phyloP scores from a whole-genome alignment of 805 yeast genomes.

The Wilhelminamyces savonicus region DNA sequence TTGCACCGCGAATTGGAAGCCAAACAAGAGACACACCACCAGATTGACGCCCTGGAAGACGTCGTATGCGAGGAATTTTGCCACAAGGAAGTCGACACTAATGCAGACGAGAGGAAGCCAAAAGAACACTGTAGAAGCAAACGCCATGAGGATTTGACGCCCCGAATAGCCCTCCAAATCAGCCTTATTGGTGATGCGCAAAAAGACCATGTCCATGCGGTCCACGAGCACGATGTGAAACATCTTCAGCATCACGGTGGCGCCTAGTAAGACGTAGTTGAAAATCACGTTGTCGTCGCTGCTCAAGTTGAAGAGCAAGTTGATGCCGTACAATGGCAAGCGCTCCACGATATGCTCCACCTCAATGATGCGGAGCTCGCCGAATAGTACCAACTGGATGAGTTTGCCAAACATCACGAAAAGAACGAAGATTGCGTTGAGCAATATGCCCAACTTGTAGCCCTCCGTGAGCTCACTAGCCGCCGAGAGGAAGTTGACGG shows the following conservation, averaged over 20 bases:
- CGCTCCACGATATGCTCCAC: conserved; percentile 50
- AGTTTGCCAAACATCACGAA: conserved; percentile 26
- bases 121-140: conserved; percentile 34
- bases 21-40: conserved; percentile 58
- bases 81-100: conserved; percentile 44
- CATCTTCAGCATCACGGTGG: conserved; percentile 42
- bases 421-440: conserved; percentile 9
- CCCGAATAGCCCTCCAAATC: conserved; percentile 8
- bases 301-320: conserved; percentile 59
- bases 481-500: conserved; percentile 4
- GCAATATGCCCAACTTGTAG: conserved; percentile 7
- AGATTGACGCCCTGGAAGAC: conserved; percentile 46
- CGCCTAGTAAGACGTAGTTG: conserved; percentile 36
- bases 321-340: conserved; percentile 27
- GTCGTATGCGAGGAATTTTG: conserved; percentile 51
- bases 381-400: conserved; percentile 56
- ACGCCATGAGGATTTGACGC: conserved; percentile 22
- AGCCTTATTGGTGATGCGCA: conserved; percentile 20
- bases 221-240: conserved; percentile 71
- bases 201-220: conserved; percentile 37
- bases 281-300: conserved; percentile 55
- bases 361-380: conserved; percentile 69
- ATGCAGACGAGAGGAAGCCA: conserved; percentile 41
- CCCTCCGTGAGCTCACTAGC: conserved; percentile 10
- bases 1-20: conserved; percentile 68